These are phyloP conservation scores for Albizia julibrissin DNA, from an alignment of 306 rosid species.

Conservation along the genomic window DNA sequence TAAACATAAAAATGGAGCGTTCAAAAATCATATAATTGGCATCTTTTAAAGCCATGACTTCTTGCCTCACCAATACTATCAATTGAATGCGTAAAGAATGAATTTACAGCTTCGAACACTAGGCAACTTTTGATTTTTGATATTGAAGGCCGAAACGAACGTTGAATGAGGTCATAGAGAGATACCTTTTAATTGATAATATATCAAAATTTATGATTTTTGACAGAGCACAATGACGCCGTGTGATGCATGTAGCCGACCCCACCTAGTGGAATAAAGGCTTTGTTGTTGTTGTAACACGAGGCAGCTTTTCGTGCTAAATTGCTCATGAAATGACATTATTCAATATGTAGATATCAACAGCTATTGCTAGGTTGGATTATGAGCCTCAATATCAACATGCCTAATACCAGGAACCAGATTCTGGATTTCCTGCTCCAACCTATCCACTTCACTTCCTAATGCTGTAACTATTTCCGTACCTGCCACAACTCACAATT, in stretches of 20 bases:
- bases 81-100: not conserved
- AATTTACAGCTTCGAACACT: slow-evolving; percentile 10
- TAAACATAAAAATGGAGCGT: not conserved
- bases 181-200: too few species aligned
- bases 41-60: not conserved
- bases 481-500: slow-evolving; percentile 54
- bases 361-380: slow-evolving; percentile 44
- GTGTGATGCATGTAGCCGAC: too few species aligned
- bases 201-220: too few species aligned
- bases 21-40: not conserved
- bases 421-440: slow-evolving; percentile 87
- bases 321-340: not conserved
- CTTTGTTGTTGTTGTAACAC: not conserved
- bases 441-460: slow-evolving; percentile 97
- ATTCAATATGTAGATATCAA: slow-evolving; percentile 10
- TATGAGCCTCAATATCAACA: slow-evolving; percentile 97
- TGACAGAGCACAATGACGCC: too few species aligned
- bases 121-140: too few species aligned
- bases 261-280: too few species aligned
- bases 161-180: too few species aligned
- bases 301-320: not conserved
- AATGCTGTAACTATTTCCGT: slow-evolving; percentile 96
- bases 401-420: slow-evolving; percentile 96
- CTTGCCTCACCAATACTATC: not conserved
- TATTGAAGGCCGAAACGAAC: too few species aligned